Base-by-base conservation (phyloP, 148 eudicot genomes). In the Chenopodium quinoa region DNA sequence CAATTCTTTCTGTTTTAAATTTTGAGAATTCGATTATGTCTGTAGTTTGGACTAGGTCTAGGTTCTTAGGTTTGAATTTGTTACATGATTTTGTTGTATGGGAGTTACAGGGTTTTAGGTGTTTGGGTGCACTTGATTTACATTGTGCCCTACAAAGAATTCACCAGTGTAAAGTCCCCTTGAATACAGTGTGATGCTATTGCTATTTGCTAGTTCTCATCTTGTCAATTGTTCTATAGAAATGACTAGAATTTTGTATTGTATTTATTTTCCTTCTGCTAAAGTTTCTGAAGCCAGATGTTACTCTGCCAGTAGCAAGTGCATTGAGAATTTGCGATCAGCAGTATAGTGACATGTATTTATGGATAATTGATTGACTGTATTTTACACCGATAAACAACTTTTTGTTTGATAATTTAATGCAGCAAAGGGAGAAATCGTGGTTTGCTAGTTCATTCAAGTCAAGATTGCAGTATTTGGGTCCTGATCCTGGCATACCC, bases 391-490 rank as follows among this genome's bases (percentile, higher is more conserved):
- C 20, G 48, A 20, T 75, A 69, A 37, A 22, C 54, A 29, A 44
- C 67, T 72, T 76, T 37, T 52, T 56, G 31, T 62, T 71, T 56
- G 40, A 25, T 31, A 44, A 69, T 12, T 12, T 77, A 19, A 78
- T 87, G 87, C 86, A 92, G 97, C 90, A 86, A 88, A 88, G 98
- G 79, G 94, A 92, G 86, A 91, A 89, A 81, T 86, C 95, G 25
- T 94, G 98, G 98, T 91, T 90, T 81, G 94, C 90, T 76, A 83
- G 93, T 82, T 88, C 92, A 37, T 76, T 83, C 56, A 89, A 46
- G 84, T 94, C 97, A 75, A 91, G 92, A 81, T 75, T 91, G 79
- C 98, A 91, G 88, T 94, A 92, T 76, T 77, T 92, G 88, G 92
- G 90, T 71, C 93, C 98, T 62, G 75, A 86, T 68, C 97, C 97